Percentiles rank a stretch among this genome's conserved stretches.
Evolutionary conservation across 2,329 filamentous ascomycete species (phyloP).

Genomic region (Chaetomiaceae sp.): DNA sequence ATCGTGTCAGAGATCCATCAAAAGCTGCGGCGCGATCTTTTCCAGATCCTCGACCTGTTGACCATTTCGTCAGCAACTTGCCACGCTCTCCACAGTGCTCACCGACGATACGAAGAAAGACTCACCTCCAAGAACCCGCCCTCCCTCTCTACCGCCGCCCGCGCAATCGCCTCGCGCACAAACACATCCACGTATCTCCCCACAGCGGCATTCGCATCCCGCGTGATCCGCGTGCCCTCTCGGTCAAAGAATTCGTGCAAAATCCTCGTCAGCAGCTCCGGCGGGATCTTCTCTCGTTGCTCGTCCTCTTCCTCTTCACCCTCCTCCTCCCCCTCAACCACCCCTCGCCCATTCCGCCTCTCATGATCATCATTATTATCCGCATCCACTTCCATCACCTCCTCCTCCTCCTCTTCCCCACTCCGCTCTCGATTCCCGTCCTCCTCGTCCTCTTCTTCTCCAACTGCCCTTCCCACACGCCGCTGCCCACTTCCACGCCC

Average conservation of each 20-base stretch:
- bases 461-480: background rate
- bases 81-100: background rate
- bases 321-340: no score
- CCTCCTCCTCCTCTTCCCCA: background rate
- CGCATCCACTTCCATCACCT: conserved; percentile 6
- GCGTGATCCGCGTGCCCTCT: conserved; percentile 65
- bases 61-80: background rate
- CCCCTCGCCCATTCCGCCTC: conserved; percentile 13
- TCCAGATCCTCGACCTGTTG: conserved; percentile 77
- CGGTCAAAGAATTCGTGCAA: conserved; percentile 74
- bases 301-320: conserved; percentile 19
- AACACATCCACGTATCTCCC: conserved; percentile 89
- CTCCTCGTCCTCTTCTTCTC: background rate
- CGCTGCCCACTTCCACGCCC: no score
- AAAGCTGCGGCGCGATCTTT: conserved; percentile 74
- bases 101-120: conserved; percentile 8
- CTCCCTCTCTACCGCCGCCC: conserved; percentile 65
- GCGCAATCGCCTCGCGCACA: conserved; percentile 78
- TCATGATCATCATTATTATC: conserved; percentile 20
- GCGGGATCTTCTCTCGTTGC: conserved; percentile 52
- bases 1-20: conserved; percentile 68
- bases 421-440: no score
- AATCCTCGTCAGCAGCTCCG: conserved; percentile 66
- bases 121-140: conserved; percentile 69
- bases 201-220: conserved; percentile 69